phyloP scores from a whole-genome alignment of 441 rosid genomes.

The Pelargonium myrrhifolium region DNA sequence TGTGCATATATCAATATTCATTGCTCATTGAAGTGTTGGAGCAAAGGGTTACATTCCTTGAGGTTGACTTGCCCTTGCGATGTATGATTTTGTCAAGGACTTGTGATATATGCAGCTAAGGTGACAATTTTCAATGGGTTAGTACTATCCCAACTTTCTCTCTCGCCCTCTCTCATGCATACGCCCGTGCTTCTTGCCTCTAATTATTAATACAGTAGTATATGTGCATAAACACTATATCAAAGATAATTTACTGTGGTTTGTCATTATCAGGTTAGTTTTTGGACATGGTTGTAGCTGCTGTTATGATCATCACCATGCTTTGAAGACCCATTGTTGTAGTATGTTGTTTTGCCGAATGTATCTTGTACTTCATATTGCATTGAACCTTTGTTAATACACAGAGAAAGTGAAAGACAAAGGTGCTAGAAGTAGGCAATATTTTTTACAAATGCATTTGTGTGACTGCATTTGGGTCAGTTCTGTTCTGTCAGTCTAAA shows the following conservation, averaged over 20 bases:
- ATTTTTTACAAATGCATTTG: neutral
- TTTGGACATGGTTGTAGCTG: neutral
- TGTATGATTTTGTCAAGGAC: neutral
- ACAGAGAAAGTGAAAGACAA: neutral
- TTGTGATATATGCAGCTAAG: neutral
- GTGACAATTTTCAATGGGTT: neutral
- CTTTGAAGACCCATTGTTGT: neutral
- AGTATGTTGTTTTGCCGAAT: neutral
- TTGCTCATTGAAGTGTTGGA: neutral
- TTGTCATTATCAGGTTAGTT: neutral
- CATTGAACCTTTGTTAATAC: neutral
- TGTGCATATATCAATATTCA: neutral
- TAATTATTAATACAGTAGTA: neutral
- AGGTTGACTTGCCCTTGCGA: neutral
- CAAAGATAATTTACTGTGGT: neutral
- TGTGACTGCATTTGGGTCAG: neutral
- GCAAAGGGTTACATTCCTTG: neutral
- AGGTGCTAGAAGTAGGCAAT: neutral
- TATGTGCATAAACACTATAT: neutral
- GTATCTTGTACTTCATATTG: neutral
- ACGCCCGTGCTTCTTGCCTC: neutral
- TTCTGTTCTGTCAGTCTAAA: too few species aligned
- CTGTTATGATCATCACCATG: neutral
- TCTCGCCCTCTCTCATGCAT: neutral
- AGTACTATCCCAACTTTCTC: neutral